These are phyloP conservation scores for Nasturtium officinale DNA, from an alignment of 345 rosid species.

Conservation along the genomic window DNA sequence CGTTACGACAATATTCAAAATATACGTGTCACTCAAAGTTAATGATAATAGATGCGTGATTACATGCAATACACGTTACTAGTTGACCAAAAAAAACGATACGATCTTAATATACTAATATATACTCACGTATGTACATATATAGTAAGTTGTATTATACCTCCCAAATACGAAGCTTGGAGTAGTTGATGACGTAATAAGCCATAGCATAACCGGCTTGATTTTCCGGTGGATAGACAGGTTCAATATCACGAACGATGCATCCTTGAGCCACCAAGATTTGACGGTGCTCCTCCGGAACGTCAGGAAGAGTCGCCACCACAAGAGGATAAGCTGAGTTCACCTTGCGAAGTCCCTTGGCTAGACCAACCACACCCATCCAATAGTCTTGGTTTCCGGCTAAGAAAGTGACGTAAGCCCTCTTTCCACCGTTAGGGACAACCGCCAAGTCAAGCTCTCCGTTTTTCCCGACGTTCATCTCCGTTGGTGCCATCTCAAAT, in stretches of 20 bases:
- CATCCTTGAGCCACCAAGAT: conserved; percentile 62
- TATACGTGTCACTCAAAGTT: not conserved
- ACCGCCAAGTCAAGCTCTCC: not conserved
- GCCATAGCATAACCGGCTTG: conserved; percentile 64
- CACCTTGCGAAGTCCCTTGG: conserved; percentile 62
- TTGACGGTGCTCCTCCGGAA: conserved; percentile 62
- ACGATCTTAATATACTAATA: not conserved
- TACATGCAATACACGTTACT: conserved; percentile 15
- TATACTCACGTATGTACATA: not conserved
- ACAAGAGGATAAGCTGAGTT: conserved; percentile 57
- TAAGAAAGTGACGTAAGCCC: conserved; percentile 58
- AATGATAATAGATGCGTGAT: not conserved
- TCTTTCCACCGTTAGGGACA: not conserved
- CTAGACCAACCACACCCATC: conserved; percentile 71
- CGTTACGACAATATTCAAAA: not conserved
- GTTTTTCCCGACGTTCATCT: not conserved
- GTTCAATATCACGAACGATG: conserved; percentile 57
- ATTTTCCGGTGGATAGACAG: conserved; percentile 58
- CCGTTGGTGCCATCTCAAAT: not conserved
- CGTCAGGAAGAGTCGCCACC: conserved; percentile 70
- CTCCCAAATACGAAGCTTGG: conserved; percentile 85
- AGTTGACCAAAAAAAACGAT: not conserved
- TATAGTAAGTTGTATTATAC: conserved; percentile 28
- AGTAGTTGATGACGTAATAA: conserved; percentile 72
- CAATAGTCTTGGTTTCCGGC: conserved; percentile 67